Percentiles rank a stretch among this genome's conserved stretches.
These are phyloP conservation scores for Cytospora leucostoma DNA, from an alignment of 2,329 filamentous ascomycete species.

Conservation along the genomic window DNA sequence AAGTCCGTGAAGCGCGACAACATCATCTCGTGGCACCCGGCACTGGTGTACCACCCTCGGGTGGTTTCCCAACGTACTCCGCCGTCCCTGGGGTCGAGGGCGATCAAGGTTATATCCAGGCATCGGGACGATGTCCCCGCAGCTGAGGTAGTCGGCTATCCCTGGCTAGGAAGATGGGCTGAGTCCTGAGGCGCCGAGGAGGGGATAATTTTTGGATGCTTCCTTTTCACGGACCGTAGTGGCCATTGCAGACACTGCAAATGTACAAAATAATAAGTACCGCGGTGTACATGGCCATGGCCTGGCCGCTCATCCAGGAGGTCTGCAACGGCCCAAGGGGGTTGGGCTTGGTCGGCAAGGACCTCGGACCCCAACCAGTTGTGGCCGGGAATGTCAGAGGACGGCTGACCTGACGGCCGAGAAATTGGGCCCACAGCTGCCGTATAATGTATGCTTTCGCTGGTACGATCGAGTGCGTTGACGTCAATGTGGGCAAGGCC, in stretches of 20 bases:
- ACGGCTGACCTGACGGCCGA: constrained; percentile 49
- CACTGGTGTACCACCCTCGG: constrained; percentile 48
- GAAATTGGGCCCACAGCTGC: constrained; percentile 48
- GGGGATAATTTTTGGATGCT: constrained; percentile 59
- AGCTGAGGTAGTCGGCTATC: constrained; percentile 50
- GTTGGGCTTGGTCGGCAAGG: constrained; percentile 54
- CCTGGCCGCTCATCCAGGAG: constrained; percentile 53
- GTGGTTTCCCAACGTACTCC: constrained; percentile 44
- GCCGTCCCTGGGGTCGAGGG: constrained; percentile 42
- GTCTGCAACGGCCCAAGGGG: constrained; percentile 58
- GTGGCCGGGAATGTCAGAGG: constrained; percentile 50
- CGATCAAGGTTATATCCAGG: constrained; percentile 47
- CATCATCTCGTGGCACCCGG: constrained; percentile 39
- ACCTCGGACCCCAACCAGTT: constrained; percentile 53
- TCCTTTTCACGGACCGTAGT: constrained; percentile 64
- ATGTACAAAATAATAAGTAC: constrained; percentile 59
- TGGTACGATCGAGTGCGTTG: constrained; percentile 65
- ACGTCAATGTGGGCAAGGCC: constrained; percentile 60
- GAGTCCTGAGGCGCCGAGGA: constrained; percentile 33
- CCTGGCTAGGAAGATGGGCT: too few species aligned
- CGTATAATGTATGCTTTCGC: constrained; percentile 64
- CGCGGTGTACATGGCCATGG: constrained; percentile 62
- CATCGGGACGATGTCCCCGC: constrained; percentile 55
- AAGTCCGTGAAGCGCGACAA: too few species aligned
- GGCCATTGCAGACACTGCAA: constrained; percentile 61